Conservation (phyloP, 2,329 filamentous ascomycete species). For the Metarhizium rileyi region DNA sequence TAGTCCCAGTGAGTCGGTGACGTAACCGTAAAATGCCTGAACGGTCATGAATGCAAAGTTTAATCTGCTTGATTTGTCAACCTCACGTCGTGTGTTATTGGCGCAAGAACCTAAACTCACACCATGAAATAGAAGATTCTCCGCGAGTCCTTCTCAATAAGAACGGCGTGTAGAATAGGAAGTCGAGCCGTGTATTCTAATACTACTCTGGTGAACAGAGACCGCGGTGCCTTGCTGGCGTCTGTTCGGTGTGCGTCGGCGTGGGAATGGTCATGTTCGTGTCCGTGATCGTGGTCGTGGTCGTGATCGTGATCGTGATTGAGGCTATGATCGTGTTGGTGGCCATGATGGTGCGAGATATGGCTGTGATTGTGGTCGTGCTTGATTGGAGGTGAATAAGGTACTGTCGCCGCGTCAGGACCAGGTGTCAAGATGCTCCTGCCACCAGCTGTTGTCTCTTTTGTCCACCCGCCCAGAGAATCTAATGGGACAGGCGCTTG, state of each 20-base stretch:
- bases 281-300: conserved; percentile 13
- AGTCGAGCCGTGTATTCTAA: conserved; percentile 60
- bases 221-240: conserved; percentile 41
- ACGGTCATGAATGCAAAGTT: conserved; percentile 94
- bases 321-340: conserved; percentile 15
- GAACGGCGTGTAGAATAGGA: conserved; percentile 74
- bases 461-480: conserved; percentile 30
- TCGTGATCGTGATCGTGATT: conserved; percentile 16
- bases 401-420: conserved; percentile 17
- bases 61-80: conserved; percentile 43
- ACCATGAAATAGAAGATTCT: conserved; percentile 96
- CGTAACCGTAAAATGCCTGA: conserved; percentile 86
- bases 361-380: conserved; percentile 16
- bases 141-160: conserved; percentile 85
- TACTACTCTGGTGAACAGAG: conserved; percentile 61
- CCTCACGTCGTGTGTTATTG: neutral
- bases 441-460: conserved; percentile 30
- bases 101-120: conserved; percentile 36
- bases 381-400: conserved; percentile 14
- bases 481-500: conserved; percentile 22
- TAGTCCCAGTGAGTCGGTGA: conserved; percentile 88
- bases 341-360: conserved; percentile 16
- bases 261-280: conserved; percentile 18
- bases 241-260: conserved; percentile 18
- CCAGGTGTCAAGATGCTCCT: conserved; percentile 28